Evolutionary conservation across 1,139 yeast species (phyloP).

Genomic region (Blastobotrys proliferans): DNA sequence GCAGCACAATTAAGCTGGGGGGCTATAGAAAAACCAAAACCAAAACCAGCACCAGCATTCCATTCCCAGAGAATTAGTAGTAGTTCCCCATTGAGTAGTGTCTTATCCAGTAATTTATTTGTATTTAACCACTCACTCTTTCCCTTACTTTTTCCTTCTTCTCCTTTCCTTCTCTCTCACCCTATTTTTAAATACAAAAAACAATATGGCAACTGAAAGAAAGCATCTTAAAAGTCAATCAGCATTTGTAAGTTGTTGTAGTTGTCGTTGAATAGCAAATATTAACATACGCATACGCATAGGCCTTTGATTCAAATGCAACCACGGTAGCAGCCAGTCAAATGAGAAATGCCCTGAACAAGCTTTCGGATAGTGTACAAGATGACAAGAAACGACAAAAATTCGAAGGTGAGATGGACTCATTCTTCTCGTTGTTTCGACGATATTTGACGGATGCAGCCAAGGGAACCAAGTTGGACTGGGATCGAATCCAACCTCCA

Average conservation of each 20-base stretch:
- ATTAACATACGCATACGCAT: conserved; percentile 13
- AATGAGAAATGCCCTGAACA: conserved; percentile 94
- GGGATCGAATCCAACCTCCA: conserved; percentile 97
- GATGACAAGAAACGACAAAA: conserved; percentile 52
- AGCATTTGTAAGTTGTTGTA: conserved; percentile 31
- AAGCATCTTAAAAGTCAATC: conserved; percentile 31
- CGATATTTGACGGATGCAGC: conserved; percentile 90
- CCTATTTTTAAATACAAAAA: too few relatives aligned
- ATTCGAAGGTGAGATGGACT: conserved; percentile 92
- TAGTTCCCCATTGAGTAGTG: too few relatives aligned
- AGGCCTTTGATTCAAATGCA: conserved; percentile 94
- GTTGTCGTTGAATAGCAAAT: neutral
- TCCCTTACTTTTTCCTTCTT: neutral
- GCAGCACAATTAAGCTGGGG: too few relatives aligned
- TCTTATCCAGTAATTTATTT: too few relatives aligned
- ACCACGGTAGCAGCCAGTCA: conserved; percentile 96
- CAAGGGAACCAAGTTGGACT: conserved; percentile 74
- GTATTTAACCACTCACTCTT: too few relatives aligned
- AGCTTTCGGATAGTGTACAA: conserved; percentile 72
- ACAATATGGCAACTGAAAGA: conserved; percentile 4
- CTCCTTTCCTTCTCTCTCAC: neutral
- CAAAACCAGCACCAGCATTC: too few relatives aligned
- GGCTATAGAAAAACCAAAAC: too few relatives aligned
- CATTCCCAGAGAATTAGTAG: too few relatives aligned
- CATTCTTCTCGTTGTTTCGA: conserved; percentile 88